These are phyloP conservation scores for Pelargonium citronellum DNA, from an alignment of 441 rosid genomes.

Conservation along the genomic window DNA sequence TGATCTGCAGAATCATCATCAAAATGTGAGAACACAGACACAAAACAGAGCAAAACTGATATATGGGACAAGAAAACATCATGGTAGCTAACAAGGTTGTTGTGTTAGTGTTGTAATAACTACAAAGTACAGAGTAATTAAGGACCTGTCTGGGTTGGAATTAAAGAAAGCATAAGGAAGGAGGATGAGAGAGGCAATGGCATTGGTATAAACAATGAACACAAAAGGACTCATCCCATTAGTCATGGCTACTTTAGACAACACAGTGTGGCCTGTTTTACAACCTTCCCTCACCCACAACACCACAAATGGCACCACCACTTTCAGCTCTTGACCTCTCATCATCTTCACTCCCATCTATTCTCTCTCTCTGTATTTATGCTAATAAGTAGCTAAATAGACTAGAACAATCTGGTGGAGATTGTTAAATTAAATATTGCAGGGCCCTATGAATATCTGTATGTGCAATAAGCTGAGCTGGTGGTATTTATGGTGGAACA, in stretches of 20 bases:
- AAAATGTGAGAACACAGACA: background rate
- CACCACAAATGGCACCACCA: conserved; percentile 39
- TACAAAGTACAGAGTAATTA: background rate
- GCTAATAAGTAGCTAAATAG: no score
- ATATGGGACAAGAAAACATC: no score
- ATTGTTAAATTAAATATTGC: no score
- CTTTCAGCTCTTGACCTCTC: conserved; percentile 19
- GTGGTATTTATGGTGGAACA: conserved; percentile 8
- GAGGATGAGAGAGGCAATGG: conserved; percentile 45
- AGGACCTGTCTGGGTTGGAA: conserved; percentile 46
- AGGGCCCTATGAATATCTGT: background rate
- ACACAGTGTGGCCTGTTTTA: conserved; percentile 57
- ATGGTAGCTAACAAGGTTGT: background rate
- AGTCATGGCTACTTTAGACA: conserved; percentile 55
- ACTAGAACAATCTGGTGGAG: no score
- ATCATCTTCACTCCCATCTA: conserved; percentile 19
- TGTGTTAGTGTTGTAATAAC: no score
- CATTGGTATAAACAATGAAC: conserved; percentile 62
- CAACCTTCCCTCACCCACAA: conserved; percentile 70
- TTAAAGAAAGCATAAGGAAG: conserved; percentile 51
- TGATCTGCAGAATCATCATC: conserved; percentile 32
- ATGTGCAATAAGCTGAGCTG: background rate
- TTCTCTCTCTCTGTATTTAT: conserved; percentile 14
- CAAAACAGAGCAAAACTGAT: background rate
- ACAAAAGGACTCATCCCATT: conserved; percentile 74